Evolutionary conservation across 345 rosid genomes (phyloP).

Genomic region (Salix arbutifolia): DNA sequence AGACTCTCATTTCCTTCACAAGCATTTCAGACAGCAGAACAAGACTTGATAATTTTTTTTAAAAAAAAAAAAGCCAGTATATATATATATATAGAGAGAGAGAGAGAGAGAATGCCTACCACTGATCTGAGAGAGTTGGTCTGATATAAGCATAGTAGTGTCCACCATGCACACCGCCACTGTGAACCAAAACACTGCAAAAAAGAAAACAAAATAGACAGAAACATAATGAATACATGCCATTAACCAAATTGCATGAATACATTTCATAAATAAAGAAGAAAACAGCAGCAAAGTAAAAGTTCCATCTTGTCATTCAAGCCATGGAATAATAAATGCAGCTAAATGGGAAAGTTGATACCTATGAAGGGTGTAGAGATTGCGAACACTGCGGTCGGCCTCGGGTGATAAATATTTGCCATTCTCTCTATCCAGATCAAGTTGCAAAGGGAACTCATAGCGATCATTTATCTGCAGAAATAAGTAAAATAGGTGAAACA

Average conservation of each 20-base stretch:
- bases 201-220: not conserved
- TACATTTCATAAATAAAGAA: not conserved
- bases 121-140: conserved; percentile 92
- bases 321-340: not conserved
- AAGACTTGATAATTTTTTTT: not conserved
- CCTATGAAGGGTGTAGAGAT: conserved; percentile 72
- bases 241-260: not conserved
- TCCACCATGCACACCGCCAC: conserved; percentile 97
- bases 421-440: conserved; percentile 32
- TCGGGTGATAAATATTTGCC: conserved; percentile 37
- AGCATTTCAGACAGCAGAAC: not conserved
- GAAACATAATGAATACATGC: not conserved
- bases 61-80: not conserved
- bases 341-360: conserved; percentile 16
- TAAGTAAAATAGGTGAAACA: not conserved
- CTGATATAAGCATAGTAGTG: conserved; percentile 96
- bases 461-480: conserved; percentile 32
- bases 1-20: not conserved
- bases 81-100: not conserved
- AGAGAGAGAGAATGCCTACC: conserved; percentile 36
- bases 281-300: not conserved
- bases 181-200: conserved; percentile 93
- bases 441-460: conserved; percentile 36
- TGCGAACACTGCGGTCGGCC: conserved; percentile 32
- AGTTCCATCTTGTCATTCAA: not conserved